These are phyloP conservation scores for Triticum monococcum DNA, from an alignment of 176 grass and related monocot genomes.

Conservation along the genomic window DNA sequence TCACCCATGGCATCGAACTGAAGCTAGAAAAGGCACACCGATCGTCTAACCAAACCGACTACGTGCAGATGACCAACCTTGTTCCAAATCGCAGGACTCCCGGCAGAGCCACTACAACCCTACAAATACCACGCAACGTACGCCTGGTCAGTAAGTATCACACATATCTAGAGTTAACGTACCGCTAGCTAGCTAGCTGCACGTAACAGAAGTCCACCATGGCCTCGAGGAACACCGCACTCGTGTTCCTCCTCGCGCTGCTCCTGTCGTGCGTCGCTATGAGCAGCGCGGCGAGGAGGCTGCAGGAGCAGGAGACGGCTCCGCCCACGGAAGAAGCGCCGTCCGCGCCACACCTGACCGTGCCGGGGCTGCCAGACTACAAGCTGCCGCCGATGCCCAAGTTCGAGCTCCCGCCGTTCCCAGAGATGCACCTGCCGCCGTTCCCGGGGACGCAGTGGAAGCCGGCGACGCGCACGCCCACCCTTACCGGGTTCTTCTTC, in stretches of 20 bases:
- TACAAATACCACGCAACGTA: no score
- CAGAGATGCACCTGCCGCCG: conserved; percentile 2
- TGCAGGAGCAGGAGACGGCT: neutral
- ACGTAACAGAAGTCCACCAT: neutral
- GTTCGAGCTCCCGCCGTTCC: neutral
- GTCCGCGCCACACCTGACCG: neutral
- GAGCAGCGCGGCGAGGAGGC: conserved; percentile 1
- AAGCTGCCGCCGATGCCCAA: conserved; percentile 16
- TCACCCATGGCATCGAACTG: neutral
- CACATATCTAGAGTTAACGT: no score
- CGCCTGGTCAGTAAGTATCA: neutral
- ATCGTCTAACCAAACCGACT: neutral
- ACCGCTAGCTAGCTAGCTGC: neutral
- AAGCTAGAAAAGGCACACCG: neutral
- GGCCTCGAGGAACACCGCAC: neutral
- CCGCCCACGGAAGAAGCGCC: neutral
- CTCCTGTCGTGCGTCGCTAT: neutral
- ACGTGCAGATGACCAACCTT: neutral
- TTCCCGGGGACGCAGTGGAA: conserved; percentile 23
- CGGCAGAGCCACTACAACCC: no score
- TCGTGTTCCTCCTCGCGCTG: neutral
- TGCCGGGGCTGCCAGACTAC: neutral
- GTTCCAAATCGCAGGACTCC: neutral
- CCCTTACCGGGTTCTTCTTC: conserved; percentile 18
- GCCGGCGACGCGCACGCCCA: neutral